Evolutionary conservation across 805 yeast genomes (phyloP).

Genomic region (Komagataella phaffii): DNA sequence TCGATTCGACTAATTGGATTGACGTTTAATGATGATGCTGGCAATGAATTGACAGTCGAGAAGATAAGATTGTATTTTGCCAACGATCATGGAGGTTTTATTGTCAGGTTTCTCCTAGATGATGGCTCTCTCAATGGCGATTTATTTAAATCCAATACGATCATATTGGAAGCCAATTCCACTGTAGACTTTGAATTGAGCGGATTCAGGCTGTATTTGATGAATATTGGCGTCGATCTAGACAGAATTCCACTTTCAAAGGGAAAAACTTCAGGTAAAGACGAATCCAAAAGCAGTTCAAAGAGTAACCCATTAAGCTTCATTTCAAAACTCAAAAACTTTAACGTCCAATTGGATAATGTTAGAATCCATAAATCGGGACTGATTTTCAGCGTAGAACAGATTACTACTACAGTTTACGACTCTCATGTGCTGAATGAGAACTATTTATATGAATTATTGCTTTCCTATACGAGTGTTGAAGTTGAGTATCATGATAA

Average conservation of each 20-base stretch:
- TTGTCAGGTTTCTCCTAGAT: not conserved
- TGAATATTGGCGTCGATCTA: not conserved
- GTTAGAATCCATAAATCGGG: not conserved
- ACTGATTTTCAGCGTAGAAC: not conserved
- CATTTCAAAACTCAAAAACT: not conserved
- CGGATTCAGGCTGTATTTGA: not conserved
- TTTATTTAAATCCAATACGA: not conserved
- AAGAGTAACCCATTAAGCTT: not conserved
- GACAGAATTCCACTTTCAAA: not conserved
- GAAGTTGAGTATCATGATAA: not conserved
- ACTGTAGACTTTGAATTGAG: not conserved
- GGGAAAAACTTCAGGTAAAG: not conserved
- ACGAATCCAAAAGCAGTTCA: not conserved
- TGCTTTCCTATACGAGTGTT: not conserved
- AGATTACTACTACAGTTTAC: not conserved
- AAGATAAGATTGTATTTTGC: too few relatives aligned
- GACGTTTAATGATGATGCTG: not conserved
- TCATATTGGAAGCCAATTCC: not conserved
- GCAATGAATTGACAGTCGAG: not conserved
- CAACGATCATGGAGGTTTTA: not conserved
- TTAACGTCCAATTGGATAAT: not conserved
- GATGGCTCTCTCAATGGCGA: not conserved
- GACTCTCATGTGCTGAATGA: not conserved
- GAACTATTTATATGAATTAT: not conserved
- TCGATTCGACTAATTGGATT: not conserved